Base-by-base conservation (phyloP, 1,284 basidiomycete genomes). In the Termitomyces sp. region DNA sequence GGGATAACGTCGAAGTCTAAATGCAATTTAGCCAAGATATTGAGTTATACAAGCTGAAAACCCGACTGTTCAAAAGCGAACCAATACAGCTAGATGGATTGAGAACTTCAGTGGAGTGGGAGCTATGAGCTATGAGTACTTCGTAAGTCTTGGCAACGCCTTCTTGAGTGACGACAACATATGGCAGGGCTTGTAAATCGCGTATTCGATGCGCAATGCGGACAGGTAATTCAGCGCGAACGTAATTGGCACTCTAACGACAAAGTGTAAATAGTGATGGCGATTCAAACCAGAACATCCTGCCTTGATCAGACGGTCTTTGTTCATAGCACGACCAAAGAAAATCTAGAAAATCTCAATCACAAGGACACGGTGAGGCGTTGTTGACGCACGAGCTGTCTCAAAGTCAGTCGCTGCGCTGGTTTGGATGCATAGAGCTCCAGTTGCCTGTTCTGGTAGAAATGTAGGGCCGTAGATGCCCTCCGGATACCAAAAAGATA, bases 111-210 rank as follows among this genome's bases (percentile, higher is more conserved):
- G n/a, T 28, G 24, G 19, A 13, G 6, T 39, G 12, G 13, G 17
- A 36, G 3, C 8, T 15, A 12, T 19, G 17, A 19, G 6, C 17
- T 36, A 2, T 7, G 30, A 31, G 9, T 40, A 89, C 91, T 74
- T 93, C 86, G 62, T 95, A 95, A 34, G 96, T 92, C 61, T 81
- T 84, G 24, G 87, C 85, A 5, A 96, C 82, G 1, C 87, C 84
- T 64, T 92, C 89, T 61, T 94, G 90, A 3, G 89, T 92, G 52
- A 94, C 92, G 8, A 94, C 92, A 26, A 92, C 83, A 66, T 90
- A 95, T 0, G 94, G 93, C 39, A 96, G 73, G 1, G 84, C 75
- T 71, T 96, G 93, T 62, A 96, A 76, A 65, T 96, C 93, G 55
- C 91, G 82, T 57, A 96, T 75, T 42, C 94, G 81, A 68, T 95